These are phyloP conservation scores for Termitomyces bulborhizus DNA, from an alignment of 768 basidiomycete genomes.

Conservation along the genomic window DNA sequence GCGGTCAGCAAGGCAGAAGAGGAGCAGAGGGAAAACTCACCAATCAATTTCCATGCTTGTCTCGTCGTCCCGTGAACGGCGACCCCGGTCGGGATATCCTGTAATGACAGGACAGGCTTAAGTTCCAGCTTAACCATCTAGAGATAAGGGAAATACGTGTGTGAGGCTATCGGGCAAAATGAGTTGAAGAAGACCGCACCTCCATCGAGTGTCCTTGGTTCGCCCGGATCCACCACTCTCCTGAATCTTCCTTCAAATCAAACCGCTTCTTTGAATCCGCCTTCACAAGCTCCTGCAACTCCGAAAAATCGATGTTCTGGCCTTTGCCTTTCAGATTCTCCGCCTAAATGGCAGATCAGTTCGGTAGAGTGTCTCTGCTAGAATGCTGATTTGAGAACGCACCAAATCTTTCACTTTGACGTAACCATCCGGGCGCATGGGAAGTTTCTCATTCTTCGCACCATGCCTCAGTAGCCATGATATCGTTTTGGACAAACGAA, in stretches of 20 bases:
- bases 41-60: slow-evolving; percentile 65
- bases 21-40: slow-evolving; percentile 30
- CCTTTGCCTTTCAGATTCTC: slow-evolving; percentile 60
- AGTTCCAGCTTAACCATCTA: slow-evolving; percentile 70
- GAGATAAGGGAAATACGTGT: neutral
- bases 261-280: slow-evolving; percentile 65
- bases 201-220: slow-evolving; percentile 88
- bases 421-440: slow-evolving; percentile 81
- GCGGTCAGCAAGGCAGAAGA: neutral
- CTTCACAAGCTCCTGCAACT: slow-evolving; percentile 58
- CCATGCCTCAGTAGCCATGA: slow-evolving; percentile 93
- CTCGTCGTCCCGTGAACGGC: slow-evolving; percentile 80
- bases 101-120: slow-evolving; percentile 44
- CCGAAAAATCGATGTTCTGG: slow-evolving; percentile 41
- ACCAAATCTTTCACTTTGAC: slow-evolving; percentile 81
- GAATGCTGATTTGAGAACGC: slow-evolving; percentile 18
- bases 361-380: no score
- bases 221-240: slow-evolving; percentile 82
- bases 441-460: slow-evolving; percentile 66
- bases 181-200: slow-evolving; percentile 30
- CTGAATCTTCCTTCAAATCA: slow-evolving; percentile 48
- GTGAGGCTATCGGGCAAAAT: neutral
- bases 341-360: slow-evolving; percentile 40
- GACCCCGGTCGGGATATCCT: slow-evolving; percentile 61
- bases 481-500: slow-evolving; percentile 77